A percentile compares a stretch with the other conserved stretches of the same genome.
phyloP scores from a whole-genome alignment of 1,139 yeast species.

The Candida sanyaensis region DNA sequence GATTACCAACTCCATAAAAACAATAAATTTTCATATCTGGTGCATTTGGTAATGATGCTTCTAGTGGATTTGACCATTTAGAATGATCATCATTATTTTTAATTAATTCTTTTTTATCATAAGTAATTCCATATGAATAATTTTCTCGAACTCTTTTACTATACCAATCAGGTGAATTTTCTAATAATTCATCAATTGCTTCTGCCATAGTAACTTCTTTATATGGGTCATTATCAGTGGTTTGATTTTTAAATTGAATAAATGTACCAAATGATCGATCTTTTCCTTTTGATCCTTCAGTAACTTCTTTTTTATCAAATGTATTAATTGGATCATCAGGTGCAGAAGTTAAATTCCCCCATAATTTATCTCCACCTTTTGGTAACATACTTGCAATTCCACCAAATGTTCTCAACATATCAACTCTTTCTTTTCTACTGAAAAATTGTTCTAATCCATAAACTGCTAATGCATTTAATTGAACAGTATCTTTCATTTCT shows the following conservation, averaged over 20 bases:
- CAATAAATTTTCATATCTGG: constrained; percentile 90
- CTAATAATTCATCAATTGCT: constrained; percentile 64
- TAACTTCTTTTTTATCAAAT: constrained; percentile 9
- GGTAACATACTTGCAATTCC: constrained; percentile 96
- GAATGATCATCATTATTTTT: constrained; percentile 66
- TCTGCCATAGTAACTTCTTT: constrained; percentile 63
- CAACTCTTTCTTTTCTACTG: constrained; percentile 84
- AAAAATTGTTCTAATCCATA: constrained; percentile 94
- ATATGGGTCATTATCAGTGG: constrained; percentile 9
- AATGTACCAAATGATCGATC: constrained; percentile 71
- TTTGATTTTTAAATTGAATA: constrained; percentile 55
- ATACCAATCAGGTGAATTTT: constrained; percentile 78
- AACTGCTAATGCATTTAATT: constrained; percentile 87
- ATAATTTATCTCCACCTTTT: constrained; percentile 85
- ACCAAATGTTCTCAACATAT: constrained; percentile 83
- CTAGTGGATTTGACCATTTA: constrained; percentile 93
- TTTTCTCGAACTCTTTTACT: constrained; percentile 60
- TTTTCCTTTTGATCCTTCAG: constrained; percentile 23
- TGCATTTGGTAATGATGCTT: constrained; percentile 87
- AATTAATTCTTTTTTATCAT: constrained; percentile 55
- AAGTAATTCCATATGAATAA: constrained; percentile 80
- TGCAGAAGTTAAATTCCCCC: constrained; percentile 70
- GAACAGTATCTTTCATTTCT: constrained; percentile 97
- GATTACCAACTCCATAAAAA: constrained; percentile 93
- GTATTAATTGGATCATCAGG: constrained; percentile 59